Base-by-base conservation (phyloP, 306 rosid species). In the Boehmeria nivea region DNA sequence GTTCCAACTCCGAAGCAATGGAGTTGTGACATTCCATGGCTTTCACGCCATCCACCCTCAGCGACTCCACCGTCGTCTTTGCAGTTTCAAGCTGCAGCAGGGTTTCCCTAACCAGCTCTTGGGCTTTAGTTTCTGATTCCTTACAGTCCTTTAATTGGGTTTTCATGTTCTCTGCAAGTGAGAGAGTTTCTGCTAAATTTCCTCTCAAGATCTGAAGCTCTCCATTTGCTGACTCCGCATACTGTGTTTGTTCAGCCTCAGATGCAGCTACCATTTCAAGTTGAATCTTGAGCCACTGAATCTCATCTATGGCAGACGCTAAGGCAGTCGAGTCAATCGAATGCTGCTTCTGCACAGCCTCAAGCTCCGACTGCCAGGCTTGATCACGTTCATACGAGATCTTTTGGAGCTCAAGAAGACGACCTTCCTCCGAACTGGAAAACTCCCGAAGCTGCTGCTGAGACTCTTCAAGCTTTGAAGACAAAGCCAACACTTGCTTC, bases 21-120 rank as follows among this genome's bases (percentile, higher is more conserved):
- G 84, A 62, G 43, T 75, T 66, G 77, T 77, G 72, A 52, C 65
- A 82, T 51, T 82, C 83, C 44, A 67, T 58, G 28, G 81, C 63
- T 69, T 65, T 80, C 34, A 55, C 68, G 59, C 81, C 77, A 64
- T 91, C 89, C 28, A 37, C 63, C 61, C 78, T 72, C 42, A 87
- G 73, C 16, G 69, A 57, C 69, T 83, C 99, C 9, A 81, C 81
- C 6, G 71, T 69, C 59, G 44, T 53, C 54, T 82, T 83, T 1
- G 95, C 89, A 52, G 69, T 68, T 64, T 93, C 88, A 52, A 81
- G 89, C 68, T 81, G 96, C 63, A 65, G 67, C 70, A 73, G 74
- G 44, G 96, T 81, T 70, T 83, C 86, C 12, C 52, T 59, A 13
- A 68, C 79, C 54, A 78, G 59, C 51, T 60, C 77, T 61, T 71